These are phyloP conservation scores for Aspergillus egyptiacus DNA, from an alignment of 495 filamentous ascomycete species.

Conservation along the genomic window DNA sequence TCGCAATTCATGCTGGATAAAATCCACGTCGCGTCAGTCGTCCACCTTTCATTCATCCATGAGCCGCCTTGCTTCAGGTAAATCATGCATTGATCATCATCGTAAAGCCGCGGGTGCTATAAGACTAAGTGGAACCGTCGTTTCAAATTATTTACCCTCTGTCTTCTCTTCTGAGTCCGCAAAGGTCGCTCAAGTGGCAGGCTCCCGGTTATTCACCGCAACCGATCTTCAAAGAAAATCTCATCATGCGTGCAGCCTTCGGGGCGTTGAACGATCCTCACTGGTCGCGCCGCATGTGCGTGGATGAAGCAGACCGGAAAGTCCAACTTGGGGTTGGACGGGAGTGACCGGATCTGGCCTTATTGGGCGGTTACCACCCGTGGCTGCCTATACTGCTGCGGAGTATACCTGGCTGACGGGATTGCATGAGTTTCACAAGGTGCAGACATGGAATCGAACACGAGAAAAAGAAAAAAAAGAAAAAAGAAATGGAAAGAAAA, in stretches of 20 bases:
- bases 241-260: not conserved
- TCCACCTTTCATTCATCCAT: not conserved
- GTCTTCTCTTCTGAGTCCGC: not conserved
- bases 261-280: not conserved
- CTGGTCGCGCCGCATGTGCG: constrained; percentile 4
- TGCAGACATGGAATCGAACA: too few relatives aligned
- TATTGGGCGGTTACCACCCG: not conserved
- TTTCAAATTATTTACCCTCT: too few relatives aligned
- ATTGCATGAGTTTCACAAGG: constrained; percentile 1
- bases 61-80: constrained; percentile 9
- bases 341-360: not conserved
- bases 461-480: constrained; percentile 1
- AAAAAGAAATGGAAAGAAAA: constrained; percentile 2
- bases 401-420: constrained; percentile 5
- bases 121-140: not conserved
- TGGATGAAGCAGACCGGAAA: constrained; percentile 5
- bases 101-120: not conserved
- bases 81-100: constrained; percentile 8
- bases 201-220: constrained; percentile 2
- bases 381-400: not conserved
- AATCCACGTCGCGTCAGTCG: not conserved
- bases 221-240: constrained; percentile 1
- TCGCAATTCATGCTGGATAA: not conserved
- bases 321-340: not conserved
- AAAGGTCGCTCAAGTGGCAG: not conserved